A percentile compares a stretch with the other conserved stretches of the same genome.
phyloP scores from a whole-genome alignment of 73 alveolate species.

The Effrenium voratum region DNA sequence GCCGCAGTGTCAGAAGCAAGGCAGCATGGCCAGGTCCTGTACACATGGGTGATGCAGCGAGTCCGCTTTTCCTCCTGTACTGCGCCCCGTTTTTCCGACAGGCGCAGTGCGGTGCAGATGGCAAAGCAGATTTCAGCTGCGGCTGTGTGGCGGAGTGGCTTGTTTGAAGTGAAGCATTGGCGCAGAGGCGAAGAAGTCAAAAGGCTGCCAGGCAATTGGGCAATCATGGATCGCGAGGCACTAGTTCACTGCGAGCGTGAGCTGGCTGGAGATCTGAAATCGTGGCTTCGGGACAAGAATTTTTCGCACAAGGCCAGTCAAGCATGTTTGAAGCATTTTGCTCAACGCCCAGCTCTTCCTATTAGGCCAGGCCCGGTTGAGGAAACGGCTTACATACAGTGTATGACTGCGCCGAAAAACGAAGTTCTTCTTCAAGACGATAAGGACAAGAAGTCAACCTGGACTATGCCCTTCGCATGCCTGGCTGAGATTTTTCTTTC shows the following conservation, averaged over 20 bases:
- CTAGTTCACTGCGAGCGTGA: neutral
- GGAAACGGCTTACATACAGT: neutral
- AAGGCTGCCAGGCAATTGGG: constrained; percentile 23
- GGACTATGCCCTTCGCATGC: constrained; percentile 30
- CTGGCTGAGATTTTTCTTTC: neutral
- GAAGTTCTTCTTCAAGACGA: neutral
- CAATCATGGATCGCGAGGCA: neutral
- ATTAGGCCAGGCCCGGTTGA: neutral
- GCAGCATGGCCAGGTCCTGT: neutral
- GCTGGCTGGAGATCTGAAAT: neutral
- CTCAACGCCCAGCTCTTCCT: neutral
- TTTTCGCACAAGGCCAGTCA: neutral
- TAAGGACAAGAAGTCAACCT: constrained; percentile 10
- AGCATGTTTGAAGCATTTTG: neutral
- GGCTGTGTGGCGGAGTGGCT: neutral
- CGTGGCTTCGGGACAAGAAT: neutral
- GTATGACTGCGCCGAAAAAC: neutral
- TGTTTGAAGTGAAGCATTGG: neutral
- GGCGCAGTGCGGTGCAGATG: neutral
- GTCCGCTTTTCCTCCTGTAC: neutral
- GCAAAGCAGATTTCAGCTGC: neutral
- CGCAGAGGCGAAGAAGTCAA: neutral
- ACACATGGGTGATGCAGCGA: neutral
- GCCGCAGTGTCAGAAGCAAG: neutral
- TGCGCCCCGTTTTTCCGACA: neutral